Evolutionary conservation across 2,329 filamentous ascomycete species (phyloP).

Genomic region (Clathrospora elynae): DNA sequence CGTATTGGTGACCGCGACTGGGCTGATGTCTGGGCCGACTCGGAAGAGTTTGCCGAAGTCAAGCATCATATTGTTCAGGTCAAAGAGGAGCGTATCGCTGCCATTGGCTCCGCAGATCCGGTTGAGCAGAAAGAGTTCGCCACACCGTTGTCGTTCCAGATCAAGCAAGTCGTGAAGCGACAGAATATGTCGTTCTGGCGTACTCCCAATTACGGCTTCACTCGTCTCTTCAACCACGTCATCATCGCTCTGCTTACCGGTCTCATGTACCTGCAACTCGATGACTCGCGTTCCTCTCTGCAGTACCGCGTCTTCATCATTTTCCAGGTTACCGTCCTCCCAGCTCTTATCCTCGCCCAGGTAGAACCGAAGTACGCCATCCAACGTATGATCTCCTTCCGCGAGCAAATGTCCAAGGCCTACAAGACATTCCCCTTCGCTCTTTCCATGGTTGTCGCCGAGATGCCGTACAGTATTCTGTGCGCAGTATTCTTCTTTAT

Average conservation of each 20-base stretch:
- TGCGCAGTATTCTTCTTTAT: slow-evolving; percentile 83
- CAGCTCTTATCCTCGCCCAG: slow-evolving; percentile 80
- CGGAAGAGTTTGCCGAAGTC: slow-evolving; percentile 68
- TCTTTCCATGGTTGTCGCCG: slow-evolving; percentile 76
- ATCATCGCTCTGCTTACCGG: slow-evolving; percentile 78
- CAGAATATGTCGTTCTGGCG: slow-evolving; percentile 83
- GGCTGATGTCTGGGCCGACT: slow-evolving; percentile 78
- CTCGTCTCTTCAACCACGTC: slow-evolving; percentile 82
- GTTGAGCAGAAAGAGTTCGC: slow-evolving; percentile 76
- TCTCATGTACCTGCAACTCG: slow-evolving; percentile 77
- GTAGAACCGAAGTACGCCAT: slow-evolving; percentile 85
- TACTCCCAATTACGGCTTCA: slow-evolving; percentile 87
- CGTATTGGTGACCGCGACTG: slow-evolving; percentile 77
- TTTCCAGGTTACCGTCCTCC: slow-evolving; percentile 86
- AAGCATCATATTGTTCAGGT: slow-evolving; percentile 71
- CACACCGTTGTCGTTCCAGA: slow-evolving; percentile 77
- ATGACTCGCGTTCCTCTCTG: slow-evolving; percentile 74
- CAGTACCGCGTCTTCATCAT: slow-evolving; percentile 89
- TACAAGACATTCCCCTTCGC: slow-evolving; percentile 83
- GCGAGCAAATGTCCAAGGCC: slow-evolving; percentile 83
- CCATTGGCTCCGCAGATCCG: slow-evolving; percentile 50
- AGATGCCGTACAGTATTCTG: slow-evolving; percentile 81
- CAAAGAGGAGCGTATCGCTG: slow-evolving; percentile 64
- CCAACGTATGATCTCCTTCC: slow-evolving; percentile 80
- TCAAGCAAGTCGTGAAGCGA: slow-evolving; percentile 73